Conservation (phyloP, 495 filamentous ascomycete species). For the Melanomma pulvis-pyrius region DNA sequence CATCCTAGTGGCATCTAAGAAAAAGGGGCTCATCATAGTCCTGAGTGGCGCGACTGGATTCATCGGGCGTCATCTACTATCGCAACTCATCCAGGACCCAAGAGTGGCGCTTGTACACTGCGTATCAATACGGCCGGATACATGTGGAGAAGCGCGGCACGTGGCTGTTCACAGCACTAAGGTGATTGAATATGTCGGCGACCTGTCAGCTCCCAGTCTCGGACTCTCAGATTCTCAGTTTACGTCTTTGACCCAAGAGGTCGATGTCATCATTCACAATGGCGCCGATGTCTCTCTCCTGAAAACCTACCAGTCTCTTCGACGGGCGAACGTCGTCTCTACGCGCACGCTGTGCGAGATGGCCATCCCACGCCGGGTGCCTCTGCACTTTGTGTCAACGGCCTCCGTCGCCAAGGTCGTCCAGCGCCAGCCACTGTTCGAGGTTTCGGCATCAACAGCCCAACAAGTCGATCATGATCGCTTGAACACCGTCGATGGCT, state of each 20-base stretch:
- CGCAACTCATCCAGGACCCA: not conserved
- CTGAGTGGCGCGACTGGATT: slow-evolving; percentile 2
- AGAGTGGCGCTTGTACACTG: too few relatives aligned
- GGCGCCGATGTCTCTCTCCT: slow-evolving; percentile 2
- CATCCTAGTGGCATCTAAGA: too few relatives aligned
- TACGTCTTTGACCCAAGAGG: not conserved
- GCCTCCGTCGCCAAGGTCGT: too few relatives aligned
- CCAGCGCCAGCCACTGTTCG: not conserved
- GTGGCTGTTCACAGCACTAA: not conserved
- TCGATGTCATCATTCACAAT: not conserved
- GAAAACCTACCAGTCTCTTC: not conserved
- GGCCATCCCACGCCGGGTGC: too few relatives aligned
- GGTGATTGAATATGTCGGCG: not conserved
- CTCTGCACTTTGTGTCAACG: slow-evolving; percentile 5
- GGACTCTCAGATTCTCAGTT: not conserved
- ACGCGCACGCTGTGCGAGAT: not conserved
- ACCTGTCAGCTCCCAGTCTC: not conserved
- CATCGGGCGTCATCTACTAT: not conserved
- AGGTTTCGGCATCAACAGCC: not conserved
- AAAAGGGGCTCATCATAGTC: not conserved
- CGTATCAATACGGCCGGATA: not conserved
- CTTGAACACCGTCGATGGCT: slow-evolving; percentile 20
- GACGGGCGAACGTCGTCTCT: not conserved
- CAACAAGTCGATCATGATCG: too few relatives aligned
- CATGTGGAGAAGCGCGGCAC: not conserved